These are phyloP conservation scores for Capronia coronata DNA, from an alignment of 2,329 filamentous ascomycete genomes.

Conservation along the genomic window DNA sequence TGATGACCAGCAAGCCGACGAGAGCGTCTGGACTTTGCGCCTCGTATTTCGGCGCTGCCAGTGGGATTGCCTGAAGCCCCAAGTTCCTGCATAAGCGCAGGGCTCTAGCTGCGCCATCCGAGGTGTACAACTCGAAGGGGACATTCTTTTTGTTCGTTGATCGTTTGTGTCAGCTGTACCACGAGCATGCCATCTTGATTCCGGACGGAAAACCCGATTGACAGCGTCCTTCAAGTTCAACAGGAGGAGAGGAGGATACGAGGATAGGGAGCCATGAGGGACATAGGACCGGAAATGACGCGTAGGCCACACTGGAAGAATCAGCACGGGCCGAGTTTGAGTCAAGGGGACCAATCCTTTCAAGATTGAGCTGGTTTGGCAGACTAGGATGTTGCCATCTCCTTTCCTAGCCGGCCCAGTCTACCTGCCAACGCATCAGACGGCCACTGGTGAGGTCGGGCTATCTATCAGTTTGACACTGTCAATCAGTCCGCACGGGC, in stretches of 20 bases:
- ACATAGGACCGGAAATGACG: not conserved
- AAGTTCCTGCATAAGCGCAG: slow-evolving; percentile 24
- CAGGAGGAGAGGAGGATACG: not conserved
- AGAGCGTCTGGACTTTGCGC: slow-evolving; percentile 5
- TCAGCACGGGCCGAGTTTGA: slow-evolving; percentile 4
- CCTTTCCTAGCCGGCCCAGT: slow-evolving; percentile 6
- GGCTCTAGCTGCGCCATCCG: not conserved
- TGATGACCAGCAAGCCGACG: not conserved
- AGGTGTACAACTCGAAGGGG: not conserved
- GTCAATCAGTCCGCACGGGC: not conserved
- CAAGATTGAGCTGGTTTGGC: slow-evolving; percentile 14
- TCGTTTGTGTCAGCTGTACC: not conserved
- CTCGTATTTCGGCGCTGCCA: slow-evolving; percentile 6
- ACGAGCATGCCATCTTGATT: not conserved
- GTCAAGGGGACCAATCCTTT: slow-evolving; percentile 12
- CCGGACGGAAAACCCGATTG: not conserved
- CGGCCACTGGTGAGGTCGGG: slow-evolving; percentile 5
- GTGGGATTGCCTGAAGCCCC: slow-evolving; percentile 3
- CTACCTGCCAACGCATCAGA: slow-evolving; percentile 16
- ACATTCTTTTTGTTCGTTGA: not conserved
- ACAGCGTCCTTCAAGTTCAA: not conserved
- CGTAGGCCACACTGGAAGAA: slow-evolving; percentile 8
- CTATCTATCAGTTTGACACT: slow-evolving; percentile 5
- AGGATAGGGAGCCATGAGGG: not conserved
- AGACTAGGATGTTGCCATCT: slow-evolving; percentile 4